Percentiles rank a stretch among this genome's conserved stretches.
phyloP scores from a whole-genome alignment of 129 eudicot species.

The Sambucus nigra region DNA sequence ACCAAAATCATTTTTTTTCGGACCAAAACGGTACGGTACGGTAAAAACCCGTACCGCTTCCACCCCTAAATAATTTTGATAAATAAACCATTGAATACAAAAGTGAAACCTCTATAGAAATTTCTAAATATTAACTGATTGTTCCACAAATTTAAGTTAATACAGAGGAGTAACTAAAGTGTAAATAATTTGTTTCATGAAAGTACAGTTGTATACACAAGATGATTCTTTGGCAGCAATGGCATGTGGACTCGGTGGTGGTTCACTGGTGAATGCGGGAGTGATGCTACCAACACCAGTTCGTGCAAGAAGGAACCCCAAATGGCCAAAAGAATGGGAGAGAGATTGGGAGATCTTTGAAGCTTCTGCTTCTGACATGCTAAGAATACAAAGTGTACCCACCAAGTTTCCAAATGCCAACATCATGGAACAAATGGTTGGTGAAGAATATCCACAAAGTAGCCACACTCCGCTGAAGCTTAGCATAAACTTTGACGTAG shows the following conservation, averaged over 20 bases:
- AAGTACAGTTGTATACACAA: constrained; percentile 18
- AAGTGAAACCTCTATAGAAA: too few relatives aligned
- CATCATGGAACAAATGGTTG: constrained; percentile 19
- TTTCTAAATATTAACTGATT: too few relatives aligned
- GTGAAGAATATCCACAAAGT: constrained; percentile 14
- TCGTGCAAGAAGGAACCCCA: constrained; percentile 26
- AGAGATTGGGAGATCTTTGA: constrained; percentile 31
- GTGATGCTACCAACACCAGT: constrained; percentile 27
- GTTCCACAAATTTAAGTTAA: too few relatives aligned
- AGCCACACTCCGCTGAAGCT: constrained; percentile 14
- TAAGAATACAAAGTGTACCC: constrained; percentile 24
- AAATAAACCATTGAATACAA: too few relatives aligned
- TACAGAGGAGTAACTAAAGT: too few relatives aligned
- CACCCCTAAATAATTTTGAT: too few relatives aligned
- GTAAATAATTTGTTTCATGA: too few relatives aligned
- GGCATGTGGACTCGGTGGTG: constrained; percentile 45
- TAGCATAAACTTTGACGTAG: constrained; percentile 30
- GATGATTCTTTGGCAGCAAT: constrained; percentile 28
- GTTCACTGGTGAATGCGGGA: constrained; percentile 38
- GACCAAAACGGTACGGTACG: too few relatives aligned
- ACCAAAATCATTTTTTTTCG: too few relatives aligned
- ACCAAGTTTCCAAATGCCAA: constrained; percentile 19
- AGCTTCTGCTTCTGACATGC: constrained; percentile 29
- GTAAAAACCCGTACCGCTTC: too few relatives aligned
- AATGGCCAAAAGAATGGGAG: constrained; percentile 47